Evolutionary conservation across 805 yeast genomes (phyloP).

Genomic region (Sugiyamaella mastotermitis): DNA sequence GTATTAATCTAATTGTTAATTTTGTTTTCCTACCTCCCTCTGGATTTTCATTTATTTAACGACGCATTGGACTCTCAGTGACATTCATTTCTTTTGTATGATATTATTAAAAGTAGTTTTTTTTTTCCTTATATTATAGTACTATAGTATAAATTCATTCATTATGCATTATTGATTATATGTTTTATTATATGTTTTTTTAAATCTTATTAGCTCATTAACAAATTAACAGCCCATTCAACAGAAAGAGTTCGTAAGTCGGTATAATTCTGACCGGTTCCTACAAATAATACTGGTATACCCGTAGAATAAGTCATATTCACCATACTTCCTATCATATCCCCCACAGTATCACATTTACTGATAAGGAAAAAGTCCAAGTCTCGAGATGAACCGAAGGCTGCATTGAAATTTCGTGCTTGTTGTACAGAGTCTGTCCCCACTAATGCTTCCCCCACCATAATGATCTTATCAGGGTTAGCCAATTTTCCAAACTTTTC

Average conservation of each 20-base stretch:
- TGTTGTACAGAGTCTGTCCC: slow-evolving; percentile 97
- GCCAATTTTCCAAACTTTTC: slow-evolving; percentile 95
- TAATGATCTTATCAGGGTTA: slow-evolving; percentile 89
- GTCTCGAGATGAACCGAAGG: slow-evolving; percentile 77
- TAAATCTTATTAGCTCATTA: slow-evolving; percentile 47
- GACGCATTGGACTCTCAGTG: too few species aligned
- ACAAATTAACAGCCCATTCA: slow-evolving; percentile 83
- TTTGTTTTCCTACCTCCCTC: too few species aligned
- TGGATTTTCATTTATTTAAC: too few species aligned
- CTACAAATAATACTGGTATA: slow-evolving; percentile 91
- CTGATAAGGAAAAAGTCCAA: slow-evolving; percentile 89
- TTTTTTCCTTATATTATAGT: too few species aligned
- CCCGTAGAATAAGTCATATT: slow-evolving; percentile 96
- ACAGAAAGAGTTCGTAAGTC: slow-evolving; percentile 87
- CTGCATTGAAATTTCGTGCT: slow-evolving; percentile 86
- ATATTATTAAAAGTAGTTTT: background rate
- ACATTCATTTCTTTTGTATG: background rate
- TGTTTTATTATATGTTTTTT: too few species aligned
- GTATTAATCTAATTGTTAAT: too few species aligned
- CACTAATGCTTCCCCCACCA: slow-evolving; percentile 98
- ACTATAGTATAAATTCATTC: too few species aligned
- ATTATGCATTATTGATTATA: too few species aligned
- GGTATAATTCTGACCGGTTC: slow-evolving; percentile 95
- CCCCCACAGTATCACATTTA: slow-evolving; percentile 97
- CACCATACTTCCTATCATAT: slow-evolving; percentile 91